phyloP scores from a whole-genome alignment of 768 basidiomycete genomes.

The Lyophyllum shimeji region DNA sequence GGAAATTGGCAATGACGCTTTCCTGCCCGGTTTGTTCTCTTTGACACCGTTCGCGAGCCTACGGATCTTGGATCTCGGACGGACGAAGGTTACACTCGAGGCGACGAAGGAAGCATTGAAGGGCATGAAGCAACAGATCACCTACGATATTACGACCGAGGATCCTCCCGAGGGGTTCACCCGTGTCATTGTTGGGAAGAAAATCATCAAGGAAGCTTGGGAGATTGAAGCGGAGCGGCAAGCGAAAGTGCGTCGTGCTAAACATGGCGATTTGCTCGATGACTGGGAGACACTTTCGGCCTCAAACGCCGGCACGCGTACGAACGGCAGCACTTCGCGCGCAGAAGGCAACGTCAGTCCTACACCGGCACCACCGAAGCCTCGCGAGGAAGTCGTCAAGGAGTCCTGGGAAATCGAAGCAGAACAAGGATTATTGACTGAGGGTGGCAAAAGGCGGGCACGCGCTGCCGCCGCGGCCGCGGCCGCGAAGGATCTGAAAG shows the following conservation, averaged over 20 bases:
- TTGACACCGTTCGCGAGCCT: slow-evolving; percentile 49
- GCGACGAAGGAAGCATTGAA: slow-evolving; percentile 44
- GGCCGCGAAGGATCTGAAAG: slow-evolving; percentile 15
- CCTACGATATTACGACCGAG: slow-evolving; percentile 53
- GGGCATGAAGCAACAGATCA: slow-evolving; percentile 47
- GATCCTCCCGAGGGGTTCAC: slow-evolving; percentile 52
- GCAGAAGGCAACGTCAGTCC: neutral
- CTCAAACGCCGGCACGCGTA: neutral
- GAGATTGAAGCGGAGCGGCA: slow-evolving; percentile 72
- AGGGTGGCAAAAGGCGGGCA: slow-evolving; percentile 68
- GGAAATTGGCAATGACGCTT: slow-evolving; percentile 60
- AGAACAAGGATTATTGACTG: slow-evolving; percentile 71
- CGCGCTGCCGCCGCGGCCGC: slow-evolving; percentile 45
- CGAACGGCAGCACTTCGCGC: neutral
- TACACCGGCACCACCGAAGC: neutral
- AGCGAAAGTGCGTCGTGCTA: slow-evolving; percentile 38
- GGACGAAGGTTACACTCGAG: slow-evolving; percentile 57
- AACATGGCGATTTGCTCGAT: slow-evolving; percentile 27
- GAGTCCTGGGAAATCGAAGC: slow-evolving; percentile 83
- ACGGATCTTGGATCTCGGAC: slow-evolving; percentile 61
- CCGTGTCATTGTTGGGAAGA: slow-evolving; percentile 67
- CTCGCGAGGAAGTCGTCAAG: slow-evolving; percentile 43
- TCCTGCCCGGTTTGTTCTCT: slow-evolving; percentile 41
- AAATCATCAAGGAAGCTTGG: slow-evolving; percentile 72
- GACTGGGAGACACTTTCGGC: slow-evolving; percentile 26